Base-by-base conservation (phyloP, 176 grass and related monocot genomes). In the Aegilops sharonensis region DNA sequence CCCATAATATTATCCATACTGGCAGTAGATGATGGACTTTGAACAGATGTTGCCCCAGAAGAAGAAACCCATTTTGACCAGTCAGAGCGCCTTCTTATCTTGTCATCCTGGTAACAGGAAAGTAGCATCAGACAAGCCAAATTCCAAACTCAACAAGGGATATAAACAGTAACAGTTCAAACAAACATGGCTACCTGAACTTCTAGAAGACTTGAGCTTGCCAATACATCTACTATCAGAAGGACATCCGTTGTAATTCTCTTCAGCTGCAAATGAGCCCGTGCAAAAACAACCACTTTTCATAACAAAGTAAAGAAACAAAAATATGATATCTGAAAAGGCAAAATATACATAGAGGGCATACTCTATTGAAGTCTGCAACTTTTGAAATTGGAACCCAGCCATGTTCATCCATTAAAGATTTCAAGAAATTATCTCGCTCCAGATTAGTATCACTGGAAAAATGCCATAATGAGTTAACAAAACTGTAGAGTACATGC, bases 331-430 rank as follows among this genome's bases (percentile, higher is more conserved):
- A 60, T 57, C 20, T 79, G 6, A 78, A 23, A 47, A 50, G 21
- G 75, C 8, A 63, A 75, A 48, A 36, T 77, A 27, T 80, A 64
- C 42, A 87, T 85, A 85, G 69, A 88, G 73, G 52, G 5, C 81
- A 77, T 93, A 95, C 94, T 78, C 94, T 91, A 31, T 95, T 93
- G 90, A 95, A 95, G 61, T 95, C 89, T 80, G 91, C 87, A 75
- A 95, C 77, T 86, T 93, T 95, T 27, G 89, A 85, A 83, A 91
- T 85, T 42, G 82, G 67, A 87, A 93, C 91, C 94, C 91, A 95
- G 65, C 91, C 94, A 83, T 91, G 75, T 24, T 91, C 89, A 78
- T 95, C 94, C 78, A 95, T 88, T 88, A 95, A 91, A 37, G 91
- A 89, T 91, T 91, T 95, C 87, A 95, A 79, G 78, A 91, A 95